Evolutionary conservation across 2,329 filamentous ascomycete genomes (phyloP).

Genomic region (Fusarium cyanostomum): DNA sequence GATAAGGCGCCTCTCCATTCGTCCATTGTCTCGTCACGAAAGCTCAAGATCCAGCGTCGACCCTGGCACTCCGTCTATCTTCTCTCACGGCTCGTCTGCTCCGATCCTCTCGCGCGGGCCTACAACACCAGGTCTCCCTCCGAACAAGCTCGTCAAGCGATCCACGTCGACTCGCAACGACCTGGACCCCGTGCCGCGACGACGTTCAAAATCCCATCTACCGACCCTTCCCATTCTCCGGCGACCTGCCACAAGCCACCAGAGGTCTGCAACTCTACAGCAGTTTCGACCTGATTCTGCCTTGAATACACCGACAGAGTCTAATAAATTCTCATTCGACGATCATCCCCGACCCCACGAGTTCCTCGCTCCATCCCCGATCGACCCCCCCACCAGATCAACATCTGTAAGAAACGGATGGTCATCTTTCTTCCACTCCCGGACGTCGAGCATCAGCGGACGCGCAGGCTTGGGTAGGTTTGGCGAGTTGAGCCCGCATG

Average conservation of each 20-base stretch:
- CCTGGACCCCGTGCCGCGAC: constrained; percentile 54
- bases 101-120: constrained; percentile 64
- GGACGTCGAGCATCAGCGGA: constrained; percentile 43
- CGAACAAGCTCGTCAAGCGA: constrained; percentile 83
- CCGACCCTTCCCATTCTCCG: constrained; percentile 73
- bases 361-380: constrained; percentile 42
- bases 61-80: constrained; percentile 72
- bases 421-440: constrained; percentile 67
- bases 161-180: constrained; percentile 64
- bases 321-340: constrained; percentile 50
- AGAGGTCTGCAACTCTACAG: constrained; percentile 76
- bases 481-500: constrained; percentile 42
- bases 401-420: constrained; percentile 48
- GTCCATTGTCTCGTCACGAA: constrained; percentile 71
- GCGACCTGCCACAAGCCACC: constrained; percentile 81
- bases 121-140: constrained; percentile 59
- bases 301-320: constrained; percentile 35
- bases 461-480: constrained; percentile 38
- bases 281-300: constrained; percentile 53
- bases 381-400: constrained; percentile 33
- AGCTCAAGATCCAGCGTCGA: constrained; percentile 72
- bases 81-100: constrained; percentile 72
- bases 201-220: constrained; percentile 67
- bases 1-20: constrained; percentile 75
- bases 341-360: constrained; percentile 46